Conservation (phyloP, 306 rosid species). For the Dryas octopetala region DNA sequence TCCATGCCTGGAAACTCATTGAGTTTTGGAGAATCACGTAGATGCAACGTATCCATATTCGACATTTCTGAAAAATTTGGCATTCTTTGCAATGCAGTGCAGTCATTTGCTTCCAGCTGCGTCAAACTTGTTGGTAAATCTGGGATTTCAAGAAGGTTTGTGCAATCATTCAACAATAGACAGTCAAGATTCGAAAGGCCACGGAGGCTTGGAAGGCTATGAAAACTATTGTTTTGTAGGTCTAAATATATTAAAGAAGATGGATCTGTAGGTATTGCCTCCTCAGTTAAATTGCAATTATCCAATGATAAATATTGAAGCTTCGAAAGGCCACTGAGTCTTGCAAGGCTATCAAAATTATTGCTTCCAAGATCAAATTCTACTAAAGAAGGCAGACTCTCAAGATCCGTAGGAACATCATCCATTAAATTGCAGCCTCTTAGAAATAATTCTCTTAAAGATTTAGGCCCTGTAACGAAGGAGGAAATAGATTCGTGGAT, state of each 20-base stretch:
- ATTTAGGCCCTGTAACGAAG: too few species aligned
- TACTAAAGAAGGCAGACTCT: too few species aligned
- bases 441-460: too few species aligned
- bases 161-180: neutral
- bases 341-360: too few species aligned
- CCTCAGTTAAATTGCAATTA: too few species aligned
- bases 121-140: slow-evolving; percentile 13
- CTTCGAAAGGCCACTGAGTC: too few species aligned
- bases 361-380: too few species aligned
- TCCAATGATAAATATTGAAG: too few species aligned
- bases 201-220: neutral
- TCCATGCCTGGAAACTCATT: slow-evolving; percentile 20
- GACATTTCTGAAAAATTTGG: slow-evolving; percentile 17
- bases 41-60: neutral
- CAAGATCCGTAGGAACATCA: too few species aligned
- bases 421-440: too few species aligned
- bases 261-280: too few species aligned
- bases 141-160: neutral
- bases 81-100: slow-evolving; percentile 13
- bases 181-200: neutral
- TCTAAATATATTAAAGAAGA: neutral
- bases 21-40: slow-evolving; percentile 16
- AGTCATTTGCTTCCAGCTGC: neutral
- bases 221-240: neutral
- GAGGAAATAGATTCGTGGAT: too few species aligned